These are phyloP conservation scores for Aspergillus hiratsukae DNA, from an alignment of 2,329 filamentous ascomycete species.

Conservation along the genomic window DNA sequence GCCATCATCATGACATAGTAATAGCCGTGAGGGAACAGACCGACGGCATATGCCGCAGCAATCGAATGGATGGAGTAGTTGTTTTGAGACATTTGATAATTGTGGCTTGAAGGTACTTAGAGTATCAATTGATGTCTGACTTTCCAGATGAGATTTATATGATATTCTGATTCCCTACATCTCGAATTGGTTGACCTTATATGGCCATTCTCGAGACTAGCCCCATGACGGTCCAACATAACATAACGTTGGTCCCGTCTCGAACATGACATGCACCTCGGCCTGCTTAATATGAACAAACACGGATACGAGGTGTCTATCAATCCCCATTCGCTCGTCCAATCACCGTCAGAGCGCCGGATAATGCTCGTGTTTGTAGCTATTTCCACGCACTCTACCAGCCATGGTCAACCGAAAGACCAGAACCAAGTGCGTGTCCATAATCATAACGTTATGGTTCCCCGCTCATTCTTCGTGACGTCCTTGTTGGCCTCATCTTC, in stretches of 20 bases:
- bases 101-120: neutral
- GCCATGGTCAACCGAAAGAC: neutral
- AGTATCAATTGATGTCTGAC: too few species aligned
- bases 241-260: too few species aligned
- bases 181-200: neutral
- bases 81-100: conserved; percentile 12
- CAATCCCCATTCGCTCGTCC: neutral
- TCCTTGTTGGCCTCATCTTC: neutral
- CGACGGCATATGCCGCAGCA: conserved; percentile 27
- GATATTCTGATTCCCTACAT: neutral
- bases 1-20: conserved; percentile 28
- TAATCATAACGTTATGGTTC: conserved; percentile 6
- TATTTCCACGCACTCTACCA: neutral
- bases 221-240: neutral
- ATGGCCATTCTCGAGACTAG: neutral
- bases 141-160: neutral
- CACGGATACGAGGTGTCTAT: neutral
- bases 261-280: neutral
- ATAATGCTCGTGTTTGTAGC: neutral
- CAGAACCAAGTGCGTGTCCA: neutral
- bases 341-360: neutral
- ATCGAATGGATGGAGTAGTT: conserved; percentile 32
- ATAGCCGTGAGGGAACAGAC: conserved; percentile 27
- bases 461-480: neutral
- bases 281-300: too few species aligned